These are phyloP conservation scores for Phallus indusiatus DNA, from an alignment of 768 basidiomycete genomes.

Conservation along the genomic window DNA sequence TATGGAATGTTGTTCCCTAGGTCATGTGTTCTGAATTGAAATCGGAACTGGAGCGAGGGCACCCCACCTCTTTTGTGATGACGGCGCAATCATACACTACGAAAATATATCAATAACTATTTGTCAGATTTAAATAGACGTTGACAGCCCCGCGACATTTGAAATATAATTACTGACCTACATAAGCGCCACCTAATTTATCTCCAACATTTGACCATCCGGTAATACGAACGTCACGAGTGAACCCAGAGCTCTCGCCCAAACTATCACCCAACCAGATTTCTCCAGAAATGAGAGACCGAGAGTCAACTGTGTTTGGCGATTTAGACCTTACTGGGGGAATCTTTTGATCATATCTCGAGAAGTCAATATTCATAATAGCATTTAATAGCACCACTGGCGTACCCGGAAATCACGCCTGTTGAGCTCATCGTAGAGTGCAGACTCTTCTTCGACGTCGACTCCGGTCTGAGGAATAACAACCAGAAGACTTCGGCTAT, in stretches of 20 bases:
- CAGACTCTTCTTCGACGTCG: constrained; percentile 59
- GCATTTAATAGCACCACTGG: neutral
- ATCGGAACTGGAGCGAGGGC: neutral
- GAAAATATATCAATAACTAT: neutral
- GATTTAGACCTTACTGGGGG: constrained; percentile 16
- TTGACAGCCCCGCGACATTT: neutral
- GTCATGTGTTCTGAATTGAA: constrained; percentile 5
- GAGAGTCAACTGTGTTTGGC: constrained; percentile 25
- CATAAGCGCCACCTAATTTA: constrained; percentile 50
- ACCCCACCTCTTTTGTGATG: constrained; percentile 45
- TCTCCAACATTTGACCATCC: constrained; percentile 73
- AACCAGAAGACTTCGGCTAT: constrained; percentile 39
- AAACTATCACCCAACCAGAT: constrained; percentile 62
- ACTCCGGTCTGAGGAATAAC: constrained; percentile 44
- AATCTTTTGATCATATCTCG: constrained; percentile 3
- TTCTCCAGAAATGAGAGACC: constrained; percentile 56
- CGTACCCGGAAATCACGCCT: neutral
- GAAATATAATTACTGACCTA: constrained; percentile 33
- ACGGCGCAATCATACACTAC: constrained; percentile 64
- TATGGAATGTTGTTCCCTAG: constrained; percentile 54
- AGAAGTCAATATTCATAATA: neutral
- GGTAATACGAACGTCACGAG: constrained; percentile 52
- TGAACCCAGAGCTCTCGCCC: constrained; percentile 45
- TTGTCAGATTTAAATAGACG: neutral
- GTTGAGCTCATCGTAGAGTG: constrained; percentile 54